Base-by-base conservation (phyloP, 2,329 filamentous ascomycete species). In the Fusarium euwallaceae region DNA sequence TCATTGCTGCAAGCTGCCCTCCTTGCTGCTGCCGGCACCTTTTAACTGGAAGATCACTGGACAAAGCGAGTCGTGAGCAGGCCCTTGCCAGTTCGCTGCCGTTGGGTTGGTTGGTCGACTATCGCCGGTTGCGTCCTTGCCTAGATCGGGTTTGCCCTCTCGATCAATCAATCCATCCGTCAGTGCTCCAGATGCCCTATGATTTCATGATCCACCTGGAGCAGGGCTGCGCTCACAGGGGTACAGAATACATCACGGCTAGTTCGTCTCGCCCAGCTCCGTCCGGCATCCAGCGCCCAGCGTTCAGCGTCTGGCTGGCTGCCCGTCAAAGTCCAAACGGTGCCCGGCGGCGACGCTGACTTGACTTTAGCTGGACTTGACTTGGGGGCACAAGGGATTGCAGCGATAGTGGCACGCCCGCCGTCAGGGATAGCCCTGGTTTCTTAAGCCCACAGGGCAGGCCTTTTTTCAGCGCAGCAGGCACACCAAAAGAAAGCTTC, bases 181-280 rank as follows among this genome's bases (percentile, higher is more conserved):
- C 69, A 67, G 61, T 63, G 27, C 61, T 72, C 67, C 75, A 76
- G 69, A 78, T 71, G 76, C 77, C 70, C 67, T 77, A 79, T 79
- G 77, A 78, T 79, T 79, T 79, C 76, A 79, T 79, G 69, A 67
- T 71, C 77, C 77, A 77, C 77, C 53, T 59, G 34, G 43, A 67
- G 64, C 77, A 79, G 77, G 77, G 74, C 76, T 75, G 67, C 34
- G 55, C 34, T 41, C 63, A 51, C 77, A 78, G 70, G 77, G 77
- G 61, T 78, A 22, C 24, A 11, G 27, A 60, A 60, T 78, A 24
- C 24, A 12, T n/a, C 32, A 29, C 45, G 58, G 71, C 66, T 75
- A 58, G 67, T 76, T 77, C 73, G 67, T 75, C 71, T 78, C 68
- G 72, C 58, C 67, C 72, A 76, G 63, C 64, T 62, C 75, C 70